Evolutionary conservation across 305 asterid genomes (phyloP).

Genomic region (Fraxinus angustifolia): DNA sequence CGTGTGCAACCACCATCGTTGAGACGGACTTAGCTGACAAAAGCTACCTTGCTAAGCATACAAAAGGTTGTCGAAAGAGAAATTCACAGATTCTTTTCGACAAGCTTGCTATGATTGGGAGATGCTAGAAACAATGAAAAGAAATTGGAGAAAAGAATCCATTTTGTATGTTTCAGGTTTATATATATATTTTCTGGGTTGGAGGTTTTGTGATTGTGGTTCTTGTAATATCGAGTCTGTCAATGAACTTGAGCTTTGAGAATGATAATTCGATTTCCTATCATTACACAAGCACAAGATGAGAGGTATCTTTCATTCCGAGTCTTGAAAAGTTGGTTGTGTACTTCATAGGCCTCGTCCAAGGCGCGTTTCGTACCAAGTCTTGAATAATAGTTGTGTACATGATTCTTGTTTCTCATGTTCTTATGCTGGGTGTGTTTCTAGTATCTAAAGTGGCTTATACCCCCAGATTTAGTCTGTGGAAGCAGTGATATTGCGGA

Average conservation of each 20-base stretch:
- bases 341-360: not conserved
- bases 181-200: not conserved
- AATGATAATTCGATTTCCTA: not conserved
- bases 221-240: not conserved
- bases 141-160: not conserved
- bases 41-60: not conserved
- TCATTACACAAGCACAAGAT: not conserved
- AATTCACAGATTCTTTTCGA: not conserved
- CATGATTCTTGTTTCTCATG: not conserved
- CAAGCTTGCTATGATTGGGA: not conserved
- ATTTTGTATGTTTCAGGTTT: not conserved
- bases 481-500: not conserved
- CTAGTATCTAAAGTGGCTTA: not conserved
- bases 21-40: not conserved
- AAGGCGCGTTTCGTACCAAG: not conserved
- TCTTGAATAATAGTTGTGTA: not conserved
- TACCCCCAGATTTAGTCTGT: not conserved
- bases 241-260: not conserved
- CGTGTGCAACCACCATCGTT: slow-evolving; percentile 50
- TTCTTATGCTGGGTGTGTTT: not conserved
- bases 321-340: not conserved
- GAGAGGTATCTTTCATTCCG: not conserved
- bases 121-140: not conserved
- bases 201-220: not conserved
- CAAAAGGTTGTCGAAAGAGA: not conserved